These are phyloP conservation scores for Ustulina deusta DNA, from an alignment of 2,329 filamentous ascomycete species.

Conservation along the genomic window DNA sequence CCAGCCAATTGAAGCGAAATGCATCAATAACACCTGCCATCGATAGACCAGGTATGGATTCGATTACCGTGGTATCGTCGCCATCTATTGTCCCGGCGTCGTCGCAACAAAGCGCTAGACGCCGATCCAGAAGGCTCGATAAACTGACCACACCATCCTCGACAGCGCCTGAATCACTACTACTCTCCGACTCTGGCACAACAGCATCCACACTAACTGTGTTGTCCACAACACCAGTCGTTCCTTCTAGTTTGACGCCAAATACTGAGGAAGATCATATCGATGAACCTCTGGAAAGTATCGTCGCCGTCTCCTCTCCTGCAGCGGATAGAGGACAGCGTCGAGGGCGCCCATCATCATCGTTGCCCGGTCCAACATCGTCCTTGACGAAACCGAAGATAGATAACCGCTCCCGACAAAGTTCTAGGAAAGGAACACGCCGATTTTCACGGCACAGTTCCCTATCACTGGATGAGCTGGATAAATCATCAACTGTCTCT, in stretches of 20 bases:
- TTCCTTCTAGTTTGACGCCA: constrained; percentile 46
- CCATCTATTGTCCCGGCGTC: constrained; percentile 46
- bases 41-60: constrained; percentile 14
- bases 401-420: constrained; percentile 42
- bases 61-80: constrained; percentile 37
- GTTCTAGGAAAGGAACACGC: constrained; percentile 44
- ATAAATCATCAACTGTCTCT: constrained; percentile 54
- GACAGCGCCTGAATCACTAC: constrained; percentile 25
- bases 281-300: constrained; percentile 18
- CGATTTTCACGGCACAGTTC: constrained; percentile 51
- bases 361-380: constrained; percentile 38
- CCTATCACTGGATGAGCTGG: constrained; percentile 63
- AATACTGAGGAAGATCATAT: constrained; percentile 42
- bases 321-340: constrained; percentile 49
- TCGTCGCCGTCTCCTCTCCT: constrained; percentile 49
- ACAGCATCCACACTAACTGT: constrained; percentile 46
- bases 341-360: constrained; percentile 43
- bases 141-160: constrained; percentile 43
- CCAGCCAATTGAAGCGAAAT: constrained; percentile 8
- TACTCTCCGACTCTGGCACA: constrained; percentile 42
- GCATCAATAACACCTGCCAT: not conserved
- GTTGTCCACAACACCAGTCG: constrained; percentile 46
- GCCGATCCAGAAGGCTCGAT: constrained; percentile 40
- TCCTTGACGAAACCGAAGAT: constrained; percentile 46
- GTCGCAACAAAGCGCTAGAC: constrained; percentile 41